Evolutionary conservation across 2,329 filamentous ascomycete species (phyloP), one percentile per base, ranked within the genome.

Genomic region (Cryphonectria radicalis): DNA sequence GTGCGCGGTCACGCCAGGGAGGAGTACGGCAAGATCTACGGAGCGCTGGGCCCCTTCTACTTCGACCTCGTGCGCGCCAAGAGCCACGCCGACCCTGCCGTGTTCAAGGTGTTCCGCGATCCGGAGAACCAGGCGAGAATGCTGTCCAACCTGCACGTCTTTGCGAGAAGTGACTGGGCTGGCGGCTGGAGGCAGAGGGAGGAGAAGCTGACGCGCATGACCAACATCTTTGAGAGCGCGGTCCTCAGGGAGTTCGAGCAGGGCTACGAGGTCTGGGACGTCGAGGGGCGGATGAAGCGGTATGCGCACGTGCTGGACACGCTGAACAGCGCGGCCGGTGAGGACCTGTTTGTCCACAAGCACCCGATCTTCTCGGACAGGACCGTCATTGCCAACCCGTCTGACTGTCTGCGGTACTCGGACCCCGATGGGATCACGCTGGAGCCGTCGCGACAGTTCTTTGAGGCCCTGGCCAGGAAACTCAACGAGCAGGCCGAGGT

Each of bases 231-330:
- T 77, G 95, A 98, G 81, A 94, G 91, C 70, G 94, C 95, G 4
- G 95, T 97, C 4, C 83, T 98, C 67, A 89, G 92, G 65, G 96
- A 99, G 79, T 99, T 99, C 76, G 93, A 97, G 80, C 92, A 96
- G 77, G 96, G 94, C 4, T 97, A 97, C 75, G 93, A 96, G 79
- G 91, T 90, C 60, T 93, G 92, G 83, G 95, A 99, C 79, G 90
- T 97, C 68, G 92, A 97, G 74, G 94, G 93, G 2, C 87, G 91
- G 68, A 98, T 98, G 95, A 90, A 88, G 75, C 89, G 92, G 77
- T 98, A 97, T 80, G 95, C 95, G 2, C 90, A 94, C 76, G 94
- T 99, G 22, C 83, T 99, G 70, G 90, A 93, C 71, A 88, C 88
- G 1, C 85, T 99, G 62, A 97, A 97, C 79, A 94, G 94, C 22